Percentiles rank a stretch among this genome's conserved stretches.
phyloP scores from a whole-genome alignment of 768 basidiomycete species.

The Floccularia luteovirens region DNA sequence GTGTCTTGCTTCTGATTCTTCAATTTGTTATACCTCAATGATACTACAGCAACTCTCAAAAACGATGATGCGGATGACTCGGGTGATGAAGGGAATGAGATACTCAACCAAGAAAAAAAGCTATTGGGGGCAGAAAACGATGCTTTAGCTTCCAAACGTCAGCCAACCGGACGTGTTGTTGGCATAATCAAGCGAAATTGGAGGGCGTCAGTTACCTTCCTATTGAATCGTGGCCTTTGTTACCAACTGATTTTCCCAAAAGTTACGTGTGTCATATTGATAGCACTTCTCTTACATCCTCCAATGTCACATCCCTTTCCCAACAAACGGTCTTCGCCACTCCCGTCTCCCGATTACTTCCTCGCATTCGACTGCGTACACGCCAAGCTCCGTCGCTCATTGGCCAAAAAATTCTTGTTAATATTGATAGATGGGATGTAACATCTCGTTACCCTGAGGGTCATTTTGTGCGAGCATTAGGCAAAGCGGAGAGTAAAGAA shows the following conservation, averaged over 20 bases:
- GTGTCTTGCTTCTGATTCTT: conserved; percentile 11
- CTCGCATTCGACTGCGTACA: conserved; percentile 90
- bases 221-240: no score
- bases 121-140: conserved; percentile 25
- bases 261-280: conserved; percentile 96
- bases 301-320: conserved; percentile 69
- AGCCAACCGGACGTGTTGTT: conserved; percentile 88
- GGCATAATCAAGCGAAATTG: conserved; percentile 94
- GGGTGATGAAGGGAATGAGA: conserved; percentile 45
- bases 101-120: conserved; percentile 36
- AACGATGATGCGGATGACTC: conserved; percentile 84
- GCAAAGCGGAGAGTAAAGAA: conserved; percentile 88
- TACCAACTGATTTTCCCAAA: no score
- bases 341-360: conserved; percentile 85
- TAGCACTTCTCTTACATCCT: conserved; percentile 75
- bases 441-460: conserved; percentile 93
- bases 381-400: conserved; percentile 87
- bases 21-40: conserved; percentile 2
- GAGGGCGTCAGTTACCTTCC: conserved; percentile 62
- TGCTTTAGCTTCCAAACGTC: conserved; percentile 42
- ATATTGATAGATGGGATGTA: conserved; percentile 87
- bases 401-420: conserved; percentile 92
- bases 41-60: conserved; percentile 57
- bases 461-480: conserved; percentile 90
- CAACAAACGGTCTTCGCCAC: conserved; percentile 92